Evolutionary conservation across 192 early-diverging fungal species (phyloP).

Genomic region (Physocladia obscura): DNA sequence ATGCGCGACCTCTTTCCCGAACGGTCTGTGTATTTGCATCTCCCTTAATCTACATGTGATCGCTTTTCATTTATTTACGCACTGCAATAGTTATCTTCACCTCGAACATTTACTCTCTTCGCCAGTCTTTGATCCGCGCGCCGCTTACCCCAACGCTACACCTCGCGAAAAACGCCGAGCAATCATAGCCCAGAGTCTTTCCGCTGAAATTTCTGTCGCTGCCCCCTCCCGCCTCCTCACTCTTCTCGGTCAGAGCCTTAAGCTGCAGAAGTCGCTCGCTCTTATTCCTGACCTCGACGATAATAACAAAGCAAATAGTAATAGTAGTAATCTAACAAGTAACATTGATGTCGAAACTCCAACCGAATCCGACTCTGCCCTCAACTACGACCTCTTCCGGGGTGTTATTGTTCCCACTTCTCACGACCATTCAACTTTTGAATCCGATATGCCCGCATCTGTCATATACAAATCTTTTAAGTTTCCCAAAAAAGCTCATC

Average conservation of each 20-base stretch:
- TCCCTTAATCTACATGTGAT: no score
- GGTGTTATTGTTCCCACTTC: conserved; percentile 52
- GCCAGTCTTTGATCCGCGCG: conserved; percentile 70
- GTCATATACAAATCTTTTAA: conserved; percentile 79
- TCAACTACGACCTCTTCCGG: conserved; percentile 76
- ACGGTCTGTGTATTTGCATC: conserved; percentile 41
- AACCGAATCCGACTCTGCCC: conserved; percentile 24
- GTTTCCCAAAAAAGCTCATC: conserved; percentile 88
- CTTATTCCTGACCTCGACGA: conserved; percentile 62
- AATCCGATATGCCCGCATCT: conserved; percentile 73
- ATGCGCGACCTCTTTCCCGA: conserved; percentile 74
- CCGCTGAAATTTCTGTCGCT: conserved; percentile 66
- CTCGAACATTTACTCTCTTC: conserved; percentile 77
- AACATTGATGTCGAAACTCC: background rate
- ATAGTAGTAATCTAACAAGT: background rate
- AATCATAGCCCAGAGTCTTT: conserved; percentile 67
- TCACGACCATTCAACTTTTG: conserved; percentile 47
- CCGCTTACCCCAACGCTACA: conserved; percentile 63
- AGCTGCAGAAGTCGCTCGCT: conserved; percentile 86
- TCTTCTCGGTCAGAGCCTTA: conserved; percentile 80
- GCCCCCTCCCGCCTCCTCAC: conserved; percentile 78
- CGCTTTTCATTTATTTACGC: no score
- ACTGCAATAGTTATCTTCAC: conserved; percentile 69
- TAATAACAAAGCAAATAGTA: background rate
- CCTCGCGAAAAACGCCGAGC: conserved; percentile 74